Evolutionary conservation across 2,329 filamentous ascomycete species (phyloP), one percentile per base, ranked within the genome.

Genomic region (Trichoderma afroharzianum): DNA sequence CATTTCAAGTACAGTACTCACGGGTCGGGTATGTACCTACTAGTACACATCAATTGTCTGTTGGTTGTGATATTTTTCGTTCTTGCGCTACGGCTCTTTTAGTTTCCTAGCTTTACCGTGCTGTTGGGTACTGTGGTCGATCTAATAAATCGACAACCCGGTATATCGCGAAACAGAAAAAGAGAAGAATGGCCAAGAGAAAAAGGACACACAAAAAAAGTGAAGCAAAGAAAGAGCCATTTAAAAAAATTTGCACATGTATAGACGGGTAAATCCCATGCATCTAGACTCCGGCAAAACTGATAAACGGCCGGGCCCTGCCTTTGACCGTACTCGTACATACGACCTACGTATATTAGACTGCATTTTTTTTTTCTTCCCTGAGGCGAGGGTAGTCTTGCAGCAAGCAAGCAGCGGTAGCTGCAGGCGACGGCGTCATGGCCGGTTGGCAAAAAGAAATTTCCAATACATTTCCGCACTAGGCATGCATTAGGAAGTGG

Each of bases 401-500:
- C n/a, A n/a, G 36, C 24, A 43, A 18, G 36, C 61, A 47, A 64
- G 62, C 43, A 32, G 62, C 62, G 26, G 62, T 57, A 39, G 63
- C 63, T 67, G 63, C 63, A 67, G 63, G 50, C 28, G 47, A 39
- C 30, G 47, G 43, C 63, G 67, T 36, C 67, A 70, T 71, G 21
- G 43, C 59, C 50, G 43, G 14, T 58, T 68, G 64, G 57, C 32
- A 71, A 24, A 68, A 24, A 68, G 55, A 47, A 57, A 62, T 66
- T 71, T 68, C 68, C 63, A 71, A 68, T 71, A 63, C 63, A 63
- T 63, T 71, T 68, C 63, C 59, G 63, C 70, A 68, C 70, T 71
- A 71, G 33, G 47, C 43, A 58, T 68, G 63, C 70, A 68, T 71
- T 63, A 53, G 70, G 57, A 63, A 71, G 70, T 63, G 64, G 68